Conservation (phyloP, 164 flowering plant species). For the Platanus orientalis region DNA sequence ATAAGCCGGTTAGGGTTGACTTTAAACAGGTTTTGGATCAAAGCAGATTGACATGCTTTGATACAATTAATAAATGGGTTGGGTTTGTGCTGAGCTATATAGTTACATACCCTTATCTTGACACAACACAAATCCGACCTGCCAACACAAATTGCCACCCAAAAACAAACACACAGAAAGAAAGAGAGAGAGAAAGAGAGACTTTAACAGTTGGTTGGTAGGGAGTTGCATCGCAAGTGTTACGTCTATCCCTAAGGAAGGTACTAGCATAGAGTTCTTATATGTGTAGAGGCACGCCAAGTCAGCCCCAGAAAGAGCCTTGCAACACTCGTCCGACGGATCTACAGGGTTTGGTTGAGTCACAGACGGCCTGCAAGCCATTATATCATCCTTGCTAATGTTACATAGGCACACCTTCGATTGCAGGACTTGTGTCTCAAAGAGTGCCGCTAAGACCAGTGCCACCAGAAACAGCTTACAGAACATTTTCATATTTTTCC, state of each 20-base stretch:
- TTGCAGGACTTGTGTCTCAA: neutral
- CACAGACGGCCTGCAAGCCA: constrained; percentile 39
- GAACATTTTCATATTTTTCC: constrained; percentile 14
- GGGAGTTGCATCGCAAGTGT: constrained; percentile 47
- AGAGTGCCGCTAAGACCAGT: constrained; percentile 10
- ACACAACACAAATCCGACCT: too few species aligned
- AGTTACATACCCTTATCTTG: too few species aligned
- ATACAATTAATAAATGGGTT: too few species aligned
- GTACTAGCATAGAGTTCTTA: constrained; percentile 25
- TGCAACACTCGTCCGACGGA: constrained; percentile 37
- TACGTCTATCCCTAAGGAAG: constrained; percentile 32
- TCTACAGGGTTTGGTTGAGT: constrained; percentile 13
- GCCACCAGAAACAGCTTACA: constrained; percentile 15
- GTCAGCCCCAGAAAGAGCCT: constrained; percentile 33
- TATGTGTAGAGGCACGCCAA: constrained; percentile 38
- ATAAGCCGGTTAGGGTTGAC: too few species aligned
- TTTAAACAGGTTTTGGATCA: too few species aligned
- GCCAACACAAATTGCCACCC: too few species aligned
- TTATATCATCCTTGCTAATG: constrained; percentile 26
- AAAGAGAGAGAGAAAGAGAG: neutral
- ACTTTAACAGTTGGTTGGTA: constrained; percentile 15
- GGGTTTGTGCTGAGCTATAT: too few species aligned
- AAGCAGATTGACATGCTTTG: too few species aligned
- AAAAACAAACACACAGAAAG: too few species aligned
- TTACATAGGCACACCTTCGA: constrained; percentile 19